Conservation (phyloP, 2,329 filamentous ascomycete genomes). For the Pyrenochaeta sp. region DNA sequence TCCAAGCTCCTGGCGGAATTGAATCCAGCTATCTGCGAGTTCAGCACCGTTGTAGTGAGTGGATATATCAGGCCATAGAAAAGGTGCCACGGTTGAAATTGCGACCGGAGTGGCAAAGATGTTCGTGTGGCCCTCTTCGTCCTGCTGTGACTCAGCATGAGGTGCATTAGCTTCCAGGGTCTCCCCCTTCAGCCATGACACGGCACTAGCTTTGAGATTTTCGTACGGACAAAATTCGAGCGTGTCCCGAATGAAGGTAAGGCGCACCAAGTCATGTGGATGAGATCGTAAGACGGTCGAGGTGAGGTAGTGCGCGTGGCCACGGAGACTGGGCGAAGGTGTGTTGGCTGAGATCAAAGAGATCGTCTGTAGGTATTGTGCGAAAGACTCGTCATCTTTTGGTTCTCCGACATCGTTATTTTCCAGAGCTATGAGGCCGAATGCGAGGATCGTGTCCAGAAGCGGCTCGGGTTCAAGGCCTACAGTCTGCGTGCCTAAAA, state of each 20-base stretch:
- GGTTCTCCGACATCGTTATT: constrained; percentile 55
- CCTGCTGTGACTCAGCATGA: constrained; percentile 9
- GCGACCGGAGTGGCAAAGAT: constrained; percentile 59
- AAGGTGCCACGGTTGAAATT: constrained; percentile 57
- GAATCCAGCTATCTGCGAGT: constrained; percentile 47
- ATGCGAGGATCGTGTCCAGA: constrained; percentile 61
- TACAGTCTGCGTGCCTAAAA: constrained; percentile 43
- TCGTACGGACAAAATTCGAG: constrained; percentile 62
- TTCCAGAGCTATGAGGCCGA: constrained; percentile 60
- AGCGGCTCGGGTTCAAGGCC: constrained; percentile 58
- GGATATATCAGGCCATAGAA: constrained; percentile 60
- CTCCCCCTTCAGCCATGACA: constrained; percentile 68
- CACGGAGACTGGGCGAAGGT: constrained; percentile 55
- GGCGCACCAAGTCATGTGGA: constrained; percentile 58
- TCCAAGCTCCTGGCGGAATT: constrained; percentile 60
- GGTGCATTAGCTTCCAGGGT: constrained; percentile 57
- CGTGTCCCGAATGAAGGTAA: constrained; percentile 63
- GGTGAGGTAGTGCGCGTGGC: constrained; percentile 58
- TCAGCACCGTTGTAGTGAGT: constrained; percentile 45
- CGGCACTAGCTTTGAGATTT: constrained; percentile 63
- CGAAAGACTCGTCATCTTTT: constrained; percentile 59
- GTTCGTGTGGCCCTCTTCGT: constrained; percentile 22
- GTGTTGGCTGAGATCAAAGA: constrained; percentile 59
- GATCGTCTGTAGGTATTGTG: constrained; percentile 59
- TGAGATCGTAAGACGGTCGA: constrained; percentile 61